A percentile compares a stretch with the other conserved stretches of the same genome.
Conservation (phyloP, 192 early-diverging fungal genomes). For the Coemansia interrupta region DNA sequence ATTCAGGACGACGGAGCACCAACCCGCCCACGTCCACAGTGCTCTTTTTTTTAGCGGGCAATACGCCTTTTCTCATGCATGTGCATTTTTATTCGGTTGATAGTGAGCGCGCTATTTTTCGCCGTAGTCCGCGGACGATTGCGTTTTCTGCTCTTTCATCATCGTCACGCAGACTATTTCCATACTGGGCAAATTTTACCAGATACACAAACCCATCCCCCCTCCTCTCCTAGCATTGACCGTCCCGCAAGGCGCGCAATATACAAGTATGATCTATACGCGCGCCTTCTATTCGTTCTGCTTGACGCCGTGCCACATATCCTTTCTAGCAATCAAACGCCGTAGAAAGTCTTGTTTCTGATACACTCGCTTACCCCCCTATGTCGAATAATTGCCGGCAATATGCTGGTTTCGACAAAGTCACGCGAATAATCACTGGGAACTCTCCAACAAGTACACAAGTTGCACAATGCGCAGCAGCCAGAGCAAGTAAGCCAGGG, state of each 20-base stretch:
- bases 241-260: too few relatives aligned
- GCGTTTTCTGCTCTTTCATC: not conserved
- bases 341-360: not conserved
- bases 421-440: not conserved
- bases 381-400: conserved; percentile 1
- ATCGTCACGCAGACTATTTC: not conserved
- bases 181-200: not conserved
- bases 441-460: not conserved
- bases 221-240: too few relatives aligned
- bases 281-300: too few relatives aligned
- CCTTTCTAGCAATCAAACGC: too few relatives aligned
- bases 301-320: too few relatives aligned
- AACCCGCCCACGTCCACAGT: not conserved
- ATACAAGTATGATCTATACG: too few relatives aligned
- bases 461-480: not conserved
- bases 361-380: too few relatives aligned
- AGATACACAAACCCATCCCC: too few relatives aligned
- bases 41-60: not conserved
- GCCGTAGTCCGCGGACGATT: not conserved
- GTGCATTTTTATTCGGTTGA: not conserved
- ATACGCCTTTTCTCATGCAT: not conserved
- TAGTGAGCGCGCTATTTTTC: conserved; percentile 2
- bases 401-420: not conserved
- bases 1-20: not conserved
- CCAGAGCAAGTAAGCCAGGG: not conserved